Conservation (phyloP, 371 early-diverging fungal genomes). For the Sanchytrium tribonematis region DNA sequence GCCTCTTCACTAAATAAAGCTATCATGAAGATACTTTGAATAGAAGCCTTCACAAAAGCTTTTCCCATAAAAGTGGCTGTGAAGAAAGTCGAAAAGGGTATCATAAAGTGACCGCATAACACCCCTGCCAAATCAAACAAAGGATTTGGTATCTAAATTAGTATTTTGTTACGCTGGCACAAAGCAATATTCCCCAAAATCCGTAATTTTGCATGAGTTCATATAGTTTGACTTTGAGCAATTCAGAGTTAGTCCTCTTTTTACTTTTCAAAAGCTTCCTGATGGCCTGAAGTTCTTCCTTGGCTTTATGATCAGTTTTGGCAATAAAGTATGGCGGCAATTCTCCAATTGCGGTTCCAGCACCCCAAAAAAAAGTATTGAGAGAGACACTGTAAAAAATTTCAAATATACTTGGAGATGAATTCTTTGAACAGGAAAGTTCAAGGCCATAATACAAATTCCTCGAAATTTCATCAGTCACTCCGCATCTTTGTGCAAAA, state of each 20-base stretch:
- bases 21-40: constrained; percentile 19
- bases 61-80: constrained; percentile 74
- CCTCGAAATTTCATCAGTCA: constrained; percentile 33
- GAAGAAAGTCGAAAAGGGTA: constrained; percentile 69
- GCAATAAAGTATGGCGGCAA: constrained; percentile 81
- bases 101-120: constrained; percentile 54
- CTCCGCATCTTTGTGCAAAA: constrained; percentile 43
- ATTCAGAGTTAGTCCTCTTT: constrained; percentile 23
- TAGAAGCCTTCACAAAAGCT: constrained; percentile 47
- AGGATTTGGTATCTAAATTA: constrained; percentile 53
- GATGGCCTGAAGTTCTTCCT: constrained; percentile 27
- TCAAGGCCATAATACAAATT: constrained; percentile 19
- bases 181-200: constrained; percentile 57
- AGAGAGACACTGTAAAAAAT: constrained; percentile 36
- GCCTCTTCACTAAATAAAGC: background rate
- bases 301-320: constrained; percentile 34
- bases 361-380: constrained; percentile 60
- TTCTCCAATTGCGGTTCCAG: constrained; percentile 74
- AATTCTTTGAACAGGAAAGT: background rate
- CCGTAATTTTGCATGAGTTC: constrained; percentile 36
- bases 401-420: constrained; percentile 18
- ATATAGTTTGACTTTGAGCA: constrained; percentile 27
- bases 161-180: constrained; percentile 34
- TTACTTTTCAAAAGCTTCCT: constrained; percentile 21
- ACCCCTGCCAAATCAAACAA: constrained; percentile 80